Percentiles rank a stretch among this genome's conserved stretches.
phyloP scores from a whole-genome alignment of 176 grass and related monocot genomes.

The Musa troglodytarum region DNA sequence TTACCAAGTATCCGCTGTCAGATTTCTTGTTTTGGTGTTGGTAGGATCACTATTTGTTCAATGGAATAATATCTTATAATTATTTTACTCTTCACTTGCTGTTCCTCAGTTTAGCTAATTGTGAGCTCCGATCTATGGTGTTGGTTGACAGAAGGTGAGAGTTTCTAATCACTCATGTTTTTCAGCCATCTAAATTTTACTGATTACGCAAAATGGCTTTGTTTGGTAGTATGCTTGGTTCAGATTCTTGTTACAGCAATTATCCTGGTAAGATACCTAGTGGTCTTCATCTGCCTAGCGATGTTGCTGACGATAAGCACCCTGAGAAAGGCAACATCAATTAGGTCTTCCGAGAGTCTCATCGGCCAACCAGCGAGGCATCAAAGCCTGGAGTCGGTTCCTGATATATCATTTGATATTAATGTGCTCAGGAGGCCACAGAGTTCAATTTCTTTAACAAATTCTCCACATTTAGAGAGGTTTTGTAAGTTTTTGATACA shows the following conservation, averaged over 20 bases:
- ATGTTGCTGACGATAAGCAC: slow-evolving; percentile 25
- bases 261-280: slow-evolving; percentile 52
- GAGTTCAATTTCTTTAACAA: not conserved
- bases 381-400: not conserved
- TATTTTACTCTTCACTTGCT: slow-evolving; percentile 3
- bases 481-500: not conserved
- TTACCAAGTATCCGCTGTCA: not conserved
- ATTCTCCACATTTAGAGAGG: not conserved
- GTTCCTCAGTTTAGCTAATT: slow-evolving; percentile 60
- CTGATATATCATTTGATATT: not conserved
- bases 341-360: not conserved
- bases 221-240: slow-evolving; percentile 45
- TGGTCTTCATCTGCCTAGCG: slow-evolving; percentile 42
- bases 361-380: not conserved
- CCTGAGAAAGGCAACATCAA: slow-evolving; percentile 14
- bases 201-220: not conserved
- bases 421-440: not conserved
- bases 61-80: not conserved
- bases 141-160: slow-evolving; percentile 67
- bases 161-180: not conserved
- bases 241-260: slow-evolving; percentile 24
- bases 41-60: too few relatives aligned
- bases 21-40: too few relatives aligned
- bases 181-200: not conserved
- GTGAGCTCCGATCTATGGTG: slow-evolving; percentile 76